Evolutionary conservation across 1,284 basidiomycete genomes (phyloP).

Genomic region (Athelia sp.): DNA sequence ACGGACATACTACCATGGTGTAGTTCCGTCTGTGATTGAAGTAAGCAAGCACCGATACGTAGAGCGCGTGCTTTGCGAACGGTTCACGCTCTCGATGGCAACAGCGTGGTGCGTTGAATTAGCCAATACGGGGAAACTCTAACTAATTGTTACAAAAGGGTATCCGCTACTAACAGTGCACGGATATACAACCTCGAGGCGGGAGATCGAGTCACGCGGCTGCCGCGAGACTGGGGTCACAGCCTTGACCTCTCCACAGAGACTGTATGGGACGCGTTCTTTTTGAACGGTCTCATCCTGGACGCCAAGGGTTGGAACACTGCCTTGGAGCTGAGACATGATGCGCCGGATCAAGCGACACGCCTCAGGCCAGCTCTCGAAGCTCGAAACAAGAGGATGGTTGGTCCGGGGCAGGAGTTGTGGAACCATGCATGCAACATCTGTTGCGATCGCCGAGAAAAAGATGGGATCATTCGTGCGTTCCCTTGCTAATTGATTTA

Average conservation of each 20-base stretch:
- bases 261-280: neutral
- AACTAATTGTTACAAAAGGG: neutral
- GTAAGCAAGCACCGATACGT: no score
- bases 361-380: neutral
- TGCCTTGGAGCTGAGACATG: neutral
- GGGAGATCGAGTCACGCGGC: neutral
- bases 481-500: neutral
- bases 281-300: neutral
- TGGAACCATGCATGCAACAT: neutral
- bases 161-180: neutral
- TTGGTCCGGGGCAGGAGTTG: neutral
- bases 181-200: neutral
- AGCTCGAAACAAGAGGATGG: neutral
- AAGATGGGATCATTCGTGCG: neutral
- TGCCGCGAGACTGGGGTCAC: no score
- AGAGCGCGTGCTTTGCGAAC: no score
- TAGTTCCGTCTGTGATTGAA: no score
- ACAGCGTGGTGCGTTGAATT: no score
- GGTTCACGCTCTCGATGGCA: no score
- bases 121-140: no score
- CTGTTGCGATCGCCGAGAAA: neutral
- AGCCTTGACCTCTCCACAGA: neutral
- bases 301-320: neutral
- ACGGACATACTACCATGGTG: no score
- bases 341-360: neutral